A percentile compares a stretch with the other conserved stretches of the same genome.
Evolutionary conservation across 306 rosid genomes (phyloP).

Genomic region (Spatholobus suberectus): DNA sequence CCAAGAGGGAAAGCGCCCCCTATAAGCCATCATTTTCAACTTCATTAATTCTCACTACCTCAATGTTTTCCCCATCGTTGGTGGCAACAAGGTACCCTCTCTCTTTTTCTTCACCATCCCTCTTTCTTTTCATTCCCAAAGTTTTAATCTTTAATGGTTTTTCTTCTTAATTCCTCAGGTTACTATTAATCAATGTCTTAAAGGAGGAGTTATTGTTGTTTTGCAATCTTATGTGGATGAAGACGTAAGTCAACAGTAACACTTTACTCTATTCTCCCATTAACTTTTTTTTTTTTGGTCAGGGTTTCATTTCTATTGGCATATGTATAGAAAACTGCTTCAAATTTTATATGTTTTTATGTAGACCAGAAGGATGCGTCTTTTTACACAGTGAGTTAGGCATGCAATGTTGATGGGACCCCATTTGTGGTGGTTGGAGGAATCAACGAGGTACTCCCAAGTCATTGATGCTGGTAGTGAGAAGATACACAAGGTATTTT

Average conservation of each 20-base stretch:
- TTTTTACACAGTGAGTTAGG: slow-evolving; percentile 93
- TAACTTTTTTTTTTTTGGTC: background rate
- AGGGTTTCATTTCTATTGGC: background rate
- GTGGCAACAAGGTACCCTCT: slow-evolving; percentile 73
- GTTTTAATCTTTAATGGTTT: slow-evolving; percentile 27
- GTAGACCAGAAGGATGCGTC: slow-evolving; percentile 98
- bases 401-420: slow-evolving; percentile 68
- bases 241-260: slow-evolving; percentile 66
- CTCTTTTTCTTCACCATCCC: background rate
- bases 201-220: slow-evolving; percentile 86
- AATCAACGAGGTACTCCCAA: slow-evolving; percentile 80
- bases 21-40: slow-evolving; percentile 90
- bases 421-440: slow-evolving; percentile 92
- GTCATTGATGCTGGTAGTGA: slow-evolving; percentile 85
- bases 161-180: slow-evolving; percentile 55
- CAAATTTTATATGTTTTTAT: slow-evolving; percentile 47
- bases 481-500: slow-evolving; percentile 82
- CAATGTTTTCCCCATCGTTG: slow-evolving; percentile 91
- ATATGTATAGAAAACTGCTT: slow-evolving; percentile 1
- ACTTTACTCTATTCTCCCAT: background rate
- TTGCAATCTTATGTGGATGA: slow-evolving; percentile 95
- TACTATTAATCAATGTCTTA: slow-evolving; percentile 77
- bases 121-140: background rate
- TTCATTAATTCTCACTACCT: slow-evolving; percentile 83
- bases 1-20: slow-evolving; percentile 91